Percentiles rank a stretch among this genome's conserved stretches.
phyloP scores from a whole-genome alignment of 2,329 filamentous ascomycete species.

The Stagonosporopsis vannaccii region DNA sequence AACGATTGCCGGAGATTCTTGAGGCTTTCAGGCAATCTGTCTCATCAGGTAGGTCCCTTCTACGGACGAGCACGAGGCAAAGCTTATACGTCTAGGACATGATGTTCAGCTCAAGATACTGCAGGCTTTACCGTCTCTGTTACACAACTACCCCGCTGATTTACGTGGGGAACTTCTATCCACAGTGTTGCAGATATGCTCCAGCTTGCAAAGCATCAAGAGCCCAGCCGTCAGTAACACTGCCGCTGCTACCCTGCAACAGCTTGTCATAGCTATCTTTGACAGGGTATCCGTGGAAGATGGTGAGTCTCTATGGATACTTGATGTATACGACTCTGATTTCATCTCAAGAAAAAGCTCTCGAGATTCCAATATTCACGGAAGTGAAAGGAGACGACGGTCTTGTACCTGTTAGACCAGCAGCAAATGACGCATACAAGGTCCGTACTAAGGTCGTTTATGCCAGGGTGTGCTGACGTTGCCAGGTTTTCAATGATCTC shows the following conservation, averaged over 20 bases:
- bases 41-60: slow-evolving; percentile 64
- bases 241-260: slow-evolving; percentile 93
- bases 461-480: slow-evolving; percentile 15
- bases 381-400: slow-evolving; percentile 73
- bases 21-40: slow-evolving; percentile 87
- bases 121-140: slow-evolving; percentile 84
- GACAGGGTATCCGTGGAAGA: slow-evolving; percentile 89
- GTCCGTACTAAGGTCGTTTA: slow-evolving; percentile 49
- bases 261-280: slow-evolving; percentile 90
- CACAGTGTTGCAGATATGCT: slow-evolving; percentile 87
- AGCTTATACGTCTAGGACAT: slow-evolving; percentile 58
- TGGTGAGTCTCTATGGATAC: slow-evolving; percentile 53
- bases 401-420: slow-evolving; percentile 71
- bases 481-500: slow-evolving; percentile 83
- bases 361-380: slow-evolving; percentile 66
- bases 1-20: slow-evolving; percentile 83
- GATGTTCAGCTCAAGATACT: slow-evolving; percentile 97
- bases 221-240: slow-evolving; percentile 94
- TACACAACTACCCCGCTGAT: slow-evolving; percentile 88
- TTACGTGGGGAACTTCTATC: slow-evolving; percentile 82
- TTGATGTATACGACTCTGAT: slow-evolving; percentile 13
- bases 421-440: slow-evolving; percentile 84
- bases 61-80: background rate
- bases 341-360: slow-evolving; percentile 38
- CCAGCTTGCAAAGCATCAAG: slow-evolving; percentile 88